Base-by-base conservation (phyloP, 441 rosid species). In the Kokia cookei region DNA sequence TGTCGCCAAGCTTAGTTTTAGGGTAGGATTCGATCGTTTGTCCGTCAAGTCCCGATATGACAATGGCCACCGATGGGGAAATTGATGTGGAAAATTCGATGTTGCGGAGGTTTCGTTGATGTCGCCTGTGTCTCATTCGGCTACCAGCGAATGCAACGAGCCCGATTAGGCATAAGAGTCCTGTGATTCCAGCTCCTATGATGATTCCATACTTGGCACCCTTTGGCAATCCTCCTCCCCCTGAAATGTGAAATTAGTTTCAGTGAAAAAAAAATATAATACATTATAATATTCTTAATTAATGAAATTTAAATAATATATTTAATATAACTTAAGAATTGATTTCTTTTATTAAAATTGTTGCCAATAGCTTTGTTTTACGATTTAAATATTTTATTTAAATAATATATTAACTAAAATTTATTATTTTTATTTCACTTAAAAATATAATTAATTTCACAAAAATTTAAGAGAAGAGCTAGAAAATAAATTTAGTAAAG, bases 11-110 rank as follows among this genome's bases (percentile, higher is more conserved):
- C 69, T 86, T 75, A 1, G 87, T 91, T 69, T 80, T 89, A 1
- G 94, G 96, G 84, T 87, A 91, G 7, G 89, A 87, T 72, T 89
- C 93, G 15, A 93, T 87, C 1, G 88, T 86, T 1, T 83, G 83
- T 26, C 73, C 76, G 32, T 88, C 96, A 2, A 93, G 83, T 13
- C 96, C 96, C 0, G 71, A 2, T 7, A 37, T 4, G 0, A 60
- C 1, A 0, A 73, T 37, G 1, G 22, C 62, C 2, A 62, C 60
- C 14, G 35, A 70, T 0, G 71, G 80, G 4, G 71, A 13, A 14
- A 68, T 15, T 1, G 78, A 9, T 37, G 69, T 37, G 6, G 77
- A 45, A 6, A 76, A 7, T 26, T 68, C 77, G 0, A 65, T 17
- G 65, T 4, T 11, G 22, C 61, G 47, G 9, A 17, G 73, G 67